Conservation (phyloP, 768 basidiomycete genomes). For the Pisolithus sp. region DNA sequence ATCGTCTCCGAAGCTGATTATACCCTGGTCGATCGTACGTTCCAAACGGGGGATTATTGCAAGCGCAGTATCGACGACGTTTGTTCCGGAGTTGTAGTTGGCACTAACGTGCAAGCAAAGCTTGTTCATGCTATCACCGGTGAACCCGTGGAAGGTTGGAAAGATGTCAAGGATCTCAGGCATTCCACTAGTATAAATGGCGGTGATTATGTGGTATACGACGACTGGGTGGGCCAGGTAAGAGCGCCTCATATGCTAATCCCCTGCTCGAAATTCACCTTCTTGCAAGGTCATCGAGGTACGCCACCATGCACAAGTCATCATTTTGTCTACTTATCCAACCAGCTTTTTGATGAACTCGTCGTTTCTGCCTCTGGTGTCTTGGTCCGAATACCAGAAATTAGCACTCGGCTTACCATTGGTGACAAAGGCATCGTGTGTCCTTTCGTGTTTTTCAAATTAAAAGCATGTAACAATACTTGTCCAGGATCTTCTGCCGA, state of each 20-base stretch:
- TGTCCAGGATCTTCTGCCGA: slow-evolving; percentile 60
- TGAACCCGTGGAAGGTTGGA: slow-evolving; percentile 57
- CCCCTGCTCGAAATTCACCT: slow-evolving; percentile 6
- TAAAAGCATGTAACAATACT: slow-evolving; percentile 2
- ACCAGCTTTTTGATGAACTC: slow-evolving; percentile 78
- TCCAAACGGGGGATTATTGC: slow-evolving; percentile 76
- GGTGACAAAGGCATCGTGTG: slow-evolving; percentile 73
- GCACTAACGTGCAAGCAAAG: slow-evolving; percentile 53
- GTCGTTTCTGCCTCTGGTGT: slow-evolving; percentile 62
- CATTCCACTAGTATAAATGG: slow-evolving; percentile 57
- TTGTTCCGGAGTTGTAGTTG: slow-evolving; percentile 69
- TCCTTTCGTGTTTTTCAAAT: slow-evolving; percentile 4
- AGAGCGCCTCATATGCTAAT: slow-evolving; percentile 17
- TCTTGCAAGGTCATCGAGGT: slow-evolving; percentile 68
- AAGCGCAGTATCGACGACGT: slow-evolving; percentile 73
- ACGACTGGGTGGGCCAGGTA: slow-evolving; percentile 90
- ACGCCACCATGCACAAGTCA: slow-evolving; percentile 14
- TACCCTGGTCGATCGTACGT: slow-evolving; percentile 65
- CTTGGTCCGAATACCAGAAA: slow-evolving; percentile 69
- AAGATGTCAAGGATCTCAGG: slow-evolving; percentile 49
- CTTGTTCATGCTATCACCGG: slow-evolving; percentile 71
- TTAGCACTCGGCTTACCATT: slow-evolving; percentile 67
- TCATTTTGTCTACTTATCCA: slow-evolving; percentile 10
- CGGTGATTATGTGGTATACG: slow-evolving; percentile 75
- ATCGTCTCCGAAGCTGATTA: slow-evolving; percentile 69